Percentiles rank a stretch among this genome's conserved stretches.
phyloP scores from a whole-genome alignment of 352 stramenopile species.

The Blastocystis sp. region DNA sequence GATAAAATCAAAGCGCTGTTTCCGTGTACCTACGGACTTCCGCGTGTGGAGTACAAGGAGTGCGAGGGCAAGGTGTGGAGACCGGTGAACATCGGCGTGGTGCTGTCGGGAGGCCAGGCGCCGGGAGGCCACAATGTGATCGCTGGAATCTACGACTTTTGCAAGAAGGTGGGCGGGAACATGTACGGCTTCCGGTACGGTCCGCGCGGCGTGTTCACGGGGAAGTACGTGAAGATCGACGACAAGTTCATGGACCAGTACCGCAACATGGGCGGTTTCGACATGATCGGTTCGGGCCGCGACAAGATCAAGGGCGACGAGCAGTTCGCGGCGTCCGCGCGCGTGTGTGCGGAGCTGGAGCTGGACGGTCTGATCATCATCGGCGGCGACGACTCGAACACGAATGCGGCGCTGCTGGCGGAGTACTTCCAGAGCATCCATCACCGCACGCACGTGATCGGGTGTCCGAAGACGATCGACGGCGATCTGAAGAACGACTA shows the following conservation, averaged over 20 bases:
- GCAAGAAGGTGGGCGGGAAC: conserved; percentile 62
- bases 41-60: conserved; percentile 12
- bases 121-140: conserved; percentile 74
- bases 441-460: conserved; percentile 73
- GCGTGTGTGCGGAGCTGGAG: conserved; percentile 62
- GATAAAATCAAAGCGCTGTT: conserved; percentile 73
- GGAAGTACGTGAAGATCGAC: conserved; percentile 40
- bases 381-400: conserved; percentile 72
- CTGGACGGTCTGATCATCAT: conserved; percentile 74
- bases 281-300: conserved; percentile 72
- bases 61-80: conserved; percentile 12
- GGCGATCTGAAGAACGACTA: conserved; percentile 75
- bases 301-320: conserved; percentile 72
- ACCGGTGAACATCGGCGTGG: conserved; percentile 71
- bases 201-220: conserved; percentile 63
- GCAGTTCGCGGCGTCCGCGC: conserved; percentile 2
- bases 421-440: conserved; percentile 73
- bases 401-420: conserved; percentile 73
- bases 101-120: conserved; percentile 74
- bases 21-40: conserved; percentile 72
- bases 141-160: conserved; percentile 70
- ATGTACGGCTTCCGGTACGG: conserved; percentile 66
- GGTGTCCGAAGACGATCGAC: conserved; percentile 72
- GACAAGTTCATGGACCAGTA: conserved; percentile 50
- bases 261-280: conserved; percentile 74